These are phyloP conservation scores for Spiraea crenata DNA, from an alignment of 331 rosid genomes.

Conservation along the genomic window DNA sequence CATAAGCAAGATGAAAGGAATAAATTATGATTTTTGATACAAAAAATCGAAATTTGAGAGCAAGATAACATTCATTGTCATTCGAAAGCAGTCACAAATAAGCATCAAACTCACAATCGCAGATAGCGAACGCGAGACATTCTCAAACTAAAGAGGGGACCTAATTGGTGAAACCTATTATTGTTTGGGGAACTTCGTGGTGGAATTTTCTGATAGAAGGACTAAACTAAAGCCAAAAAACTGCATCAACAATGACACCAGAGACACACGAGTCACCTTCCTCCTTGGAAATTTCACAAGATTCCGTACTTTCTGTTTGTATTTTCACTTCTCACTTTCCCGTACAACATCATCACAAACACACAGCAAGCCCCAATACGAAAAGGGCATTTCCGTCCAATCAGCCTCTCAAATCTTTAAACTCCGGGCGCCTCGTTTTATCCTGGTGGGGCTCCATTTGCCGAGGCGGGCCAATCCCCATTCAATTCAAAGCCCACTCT, in stretches of 20 bases:
- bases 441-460: neutral
- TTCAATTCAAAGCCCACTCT: neutral
- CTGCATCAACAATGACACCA: neutral
- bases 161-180: no score
- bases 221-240: neutral
- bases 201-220: neutral
- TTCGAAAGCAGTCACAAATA: no score
- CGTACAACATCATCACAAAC: constrained; percentile 9
- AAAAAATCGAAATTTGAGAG: no score
- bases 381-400: neutral
- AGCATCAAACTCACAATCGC: no score
- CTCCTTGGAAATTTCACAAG: constrained; percentile 39
- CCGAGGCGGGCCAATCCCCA: neutral
- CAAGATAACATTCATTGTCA: no score
- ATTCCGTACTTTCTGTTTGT: constrained; percentile 34
- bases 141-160: no score
- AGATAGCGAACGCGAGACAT: no score
- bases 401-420: neutral
- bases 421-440: neutral
- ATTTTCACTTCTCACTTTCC: constrained; percentile 3
- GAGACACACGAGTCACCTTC: constrained; percentile 14
- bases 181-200: constrained; percentile 3
- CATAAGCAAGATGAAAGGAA: no score
- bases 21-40: no score
- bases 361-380: neutral